Percentiles rank a stretch among this genome's conserved stretches.
Evolutionary conservation across 495 filamentous ascomycete genomes (phyloP).

Genomic region (Immersiella caudata): DNA sequence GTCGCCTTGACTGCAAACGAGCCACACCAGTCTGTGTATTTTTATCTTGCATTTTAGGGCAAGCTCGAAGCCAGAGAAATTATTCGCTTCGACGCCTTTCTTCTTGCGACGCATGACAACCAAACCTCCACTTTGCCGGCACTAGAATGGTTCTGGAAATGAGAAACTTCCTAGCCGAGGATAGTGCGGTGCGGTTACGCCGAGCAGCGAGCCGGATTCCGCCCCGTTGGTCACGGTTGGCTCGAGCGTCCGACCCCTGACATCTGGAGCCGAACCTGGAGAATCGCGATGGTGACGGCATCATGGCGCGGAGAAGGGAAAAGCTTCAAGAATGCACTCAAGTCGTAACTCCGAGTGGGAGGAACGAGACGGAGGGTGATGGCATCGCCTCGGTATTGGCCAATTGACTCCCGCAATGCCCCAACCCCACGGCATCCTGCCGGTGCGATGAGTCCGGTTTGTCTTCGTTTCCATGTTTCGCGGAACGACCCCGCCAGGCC

Average conservation of each 20-base stretch:
- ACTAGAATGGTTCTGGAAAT: constrained; percentile 16
- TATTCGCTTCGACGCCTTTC: not conserved
- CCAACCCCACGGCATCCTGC: not conserved
- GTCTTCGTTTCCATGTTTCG: constrained; percentile 27
- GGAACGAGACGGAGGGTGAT: not conserved
- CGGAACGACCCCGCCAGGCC: constrained; percentile 21
- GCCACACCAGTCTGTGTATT: not conserved
- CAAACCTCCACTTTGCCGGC: constrained; percentile 8
- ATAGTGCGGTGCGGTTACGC: not conserved
- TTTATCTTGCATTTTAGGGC: not conserved
- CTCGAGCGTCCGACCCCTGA: not conserved
- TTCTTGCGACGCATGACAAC: not conserved
- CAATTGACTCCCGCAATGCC: not conserved
- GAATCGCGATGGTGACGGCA: not conserved
- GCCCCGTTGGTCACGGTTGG: constrained; percentile 8
- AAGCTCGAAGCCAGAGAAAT: not conserved
- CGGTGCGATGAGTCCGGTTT: constrained; percentile 22
- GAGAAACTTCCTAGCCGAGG: constrained; percentile 6
- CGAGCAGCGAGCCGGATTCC: constrained; percentile 16
- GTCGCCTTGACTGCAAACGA: not conserved
- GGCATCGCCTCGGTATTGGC: constrained; percentile 6
- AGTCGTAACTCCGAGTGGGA: not conserved
- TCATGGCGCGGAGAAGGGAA: not conserved
- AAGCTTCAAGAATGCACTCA: not conserved
- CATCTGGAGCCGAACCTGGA: constrained; percentile 18